phyloP scores from a whole-genome alignment of 2,329 filamentous ascomycete species.

The Neonectria sp. region DNA sequence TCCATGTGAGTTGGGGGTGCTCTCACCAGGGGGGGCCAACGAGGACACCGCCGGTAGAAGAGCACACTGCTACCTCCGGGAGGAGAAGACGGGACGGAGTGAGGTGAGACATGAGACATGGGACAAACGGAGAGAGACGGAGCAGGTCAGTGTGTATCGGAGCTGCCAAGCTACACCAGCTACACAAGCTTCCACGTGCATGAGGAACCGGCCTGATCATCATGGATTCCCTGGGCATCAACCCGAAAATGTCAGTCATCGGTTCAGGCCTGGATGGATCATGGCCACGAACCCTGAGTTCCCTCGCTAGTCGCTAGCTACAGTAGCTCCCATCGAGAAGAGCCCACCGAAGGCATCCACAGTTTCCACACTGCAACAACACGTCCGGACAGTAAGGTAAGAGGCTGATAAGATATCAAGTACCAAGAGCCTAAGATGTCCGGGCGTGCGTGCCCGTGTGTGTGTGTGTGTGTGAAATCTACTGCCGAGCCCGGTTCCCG shows the following conservation, averaged over 20 bases:
- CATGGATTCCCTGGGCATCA: conserved; percentile 31
- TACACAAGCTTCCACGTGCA: conserved; percentile 25
- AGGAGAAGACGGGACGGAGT: neutral
- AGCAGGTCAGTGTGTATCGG: neutral
- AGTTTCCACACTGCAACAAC: conserved; percentile 5
- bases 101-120: neutral
- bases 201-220: conserved; percentile 10
- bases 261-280: conserved; percentile 15
- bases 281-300: conserved; percentile 22
- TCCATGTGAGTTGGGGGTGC: neutral
- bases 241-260: conserved; percentile 22
- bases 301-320: conserved; percentile 18
- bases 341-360: conserved; percentile 4
- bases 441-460: neutral
- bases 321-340: conserved; percentile 11
- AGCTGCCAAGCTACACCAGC: neutral
- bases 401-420: conserved; percentile 10
- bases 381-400: neutral
- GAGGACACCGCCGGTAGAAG: neutral
- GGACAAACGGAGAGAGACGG: neutral
- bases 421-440: neutral
- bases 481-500: conserved; percentile 22
- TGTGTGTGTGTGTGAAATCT: neutral
- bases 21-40: neutral
- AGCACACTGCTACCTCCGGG: neutral